Evolutionary conservation across 1,284 basidiomycete genomes (phyloP), one percentile per base, ranked within the genome.

Genomic region (Erythrobasidium hasegawianum): DNA sequence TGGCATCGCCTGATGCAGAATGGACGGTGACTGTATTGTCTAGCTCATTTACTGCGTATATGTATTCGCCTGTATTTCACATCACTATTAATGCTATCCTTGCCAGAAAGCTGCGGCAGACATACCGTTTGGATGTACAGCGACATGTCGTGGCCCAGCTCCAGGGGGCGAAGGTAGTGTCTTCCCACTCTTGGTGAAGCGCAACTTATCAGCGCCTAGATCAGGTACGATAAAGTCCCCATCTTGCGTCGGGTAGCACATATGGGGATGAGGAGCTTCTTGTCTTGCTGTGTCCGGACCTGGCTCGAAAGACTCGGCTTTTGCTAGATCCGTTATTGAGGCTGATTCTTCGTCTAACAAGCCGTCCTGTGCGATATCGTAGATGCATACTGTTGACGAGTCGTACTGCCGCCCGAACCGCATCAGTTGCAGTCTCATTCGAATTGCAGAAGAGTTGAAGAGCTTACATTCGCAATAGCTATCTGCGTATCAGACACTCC

Each of bases 221-320:
- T 67, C 65, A 11, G 65, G 57, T 14, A 61, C 53, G 9, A 67
- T 7, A 20, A 45, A 67, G 39, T 40, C 50, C 1, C 50, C 27
- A 20, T 24, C 24, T 24, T 18, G 40, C 5, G 14, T 29, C 20
- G 33, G 58, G 43, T 50, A 57, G 29, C 52, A 59, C 20, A 56
- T 56, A 50, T 67, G 65, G 9, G 65, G 58, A 43, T 67, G 65
- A 26, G 65, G 13, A 22, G 52, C 65, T 45, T 67, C 58, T 40
- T 67, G 65, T 20, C 65, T n/a, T 29, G 54, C 65, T 39, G 20
- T 16, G 40, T 65, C 50, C 2, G 62, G 62, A 2, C 62, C 62
- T 7, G 45, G 38, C 13, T 11, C 26, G 43, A 58, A 65, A 16
- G 45, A 9, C 33, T 33, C 33, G 29, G 16, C 47, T 47, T 64